Percentiles rank a stretch among this genome's conserved stretches.
Conservation (phyloP, 2,329 filamentous ascomycete species). For the Ploettnerulaceae sp. region DNA sequence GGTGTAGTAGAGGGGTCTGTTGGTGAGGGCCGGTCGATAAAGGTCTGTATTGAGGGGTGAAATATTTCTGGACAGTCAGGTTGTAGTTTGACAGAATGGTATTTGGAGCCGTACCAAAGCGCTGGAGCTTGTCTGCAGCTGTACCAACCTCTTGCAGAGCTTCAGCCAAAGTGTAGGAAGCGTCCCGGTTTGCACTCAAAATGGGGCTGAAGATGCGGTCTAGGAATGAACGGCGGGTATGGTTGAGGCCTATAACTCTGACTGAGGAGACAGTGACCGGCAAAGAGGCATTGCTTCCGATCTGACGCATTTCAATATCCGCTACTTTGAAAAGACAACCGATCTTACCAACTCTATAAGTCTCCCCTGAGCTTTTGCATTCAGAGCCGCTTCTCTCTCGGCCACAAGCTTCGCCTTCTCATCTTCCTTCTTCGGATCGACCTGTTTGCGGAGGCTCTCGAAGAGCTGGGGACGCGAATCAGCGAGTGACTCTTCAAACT, state of each 20-base stretch:
- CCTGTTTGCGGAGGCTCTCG: conserved; percentile 52
- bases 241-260: conserved; percentile 72
- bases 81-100: background rate
- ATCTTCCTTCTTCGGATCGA: conserved; percentile 54
- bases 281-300: conserved; percentile 76
- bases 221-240: conserved; percentile 82
- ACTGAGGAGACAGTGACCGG: conserved; percentile 86
- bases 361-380: conserved; percentile 51
- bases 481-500: conserved; percentile 16
- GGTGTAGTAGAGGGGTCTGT: conserved; percentile 64
- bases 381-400: conserved; percentile 33
- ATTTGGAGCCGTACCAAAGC: conserved; percentile 57
- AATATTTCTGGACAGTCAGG: conserved; percentile 65
- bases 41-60: conserved; percentile 75
- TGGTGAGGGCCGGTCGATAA: conserved; percentile 69
- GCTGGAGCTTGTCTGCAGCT: conserved; percentile 68
- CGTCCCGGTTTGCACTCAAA: conserved; percentile 61
- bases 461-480: conserved; percentile 45
- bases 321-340: background rate
- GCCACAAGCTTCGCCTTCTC: conserved; percentile 56
- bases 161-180: conserved; percentile 72
- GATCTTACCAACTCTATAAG: conserved; percentile 59
- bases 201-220: conserved; percentile 75
- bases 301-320: conserved; percentile 41
- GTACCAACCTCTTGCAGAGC: conserved; percentile 67